Base-by-base conservation (phyloP, 2,329 filamentous ascomycete genomes). In the Penicillium sp. region DNA sequence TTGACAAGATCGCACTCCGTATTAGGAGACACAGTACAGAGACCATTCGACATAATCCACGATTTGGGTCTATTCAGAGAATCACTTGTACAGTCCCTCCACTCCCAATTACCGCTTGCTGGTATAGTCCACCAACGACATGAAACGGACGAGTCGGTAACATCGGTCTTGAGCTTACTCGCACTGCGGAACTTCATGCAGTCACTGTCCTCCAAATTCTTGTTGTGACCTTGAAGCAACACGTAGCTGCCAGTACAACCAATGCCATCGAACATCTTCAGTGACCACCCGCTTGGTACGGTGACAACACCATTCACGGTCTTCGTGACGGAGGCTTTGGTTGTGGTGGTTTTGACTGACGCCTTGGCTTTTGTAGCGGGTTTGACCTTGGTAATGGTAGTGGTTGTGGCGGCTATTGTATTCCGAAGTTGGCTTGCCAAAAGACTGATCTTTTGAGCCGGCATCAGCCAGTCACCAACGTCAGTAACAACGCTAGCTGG, bases 11-110 rank as follows among this genome's bases (percentile, higher is more conserved):
- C 54, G 9, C 54, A 56, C 3, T 27, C 1, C 2, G 27, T n/a
- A 36, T 52, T 52, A 13, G 25, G 25, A 29, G 21, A 21, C 8
- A 56, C 49, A 3, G 48, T 51, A 31, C 54, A 56, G 16, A 56
- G 34, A 33, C 54, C 54, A 36, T 56, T 56, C 6, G 41, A 29
- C 33, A 56, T 53, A 11, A 16, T 7, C 54, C 48, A 52, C 2
- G 54, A 52, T 21, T 27, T 29, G 6, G 54, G 54, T 11, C 10
- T 19, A 15, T 16, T 11, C 21, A 52, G n/a, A n/a, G 11, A 4
- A 40, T 3, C 33, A 3, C 34, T 21, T 13, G 23, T 16, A 33
- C 54, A 56, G 16, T 36, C 5, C n/a, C 3, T 21, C 40, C 40
- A 56, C 4, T 36, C 13, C 25, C 27, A 34, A 27, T 44, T 36